These are phyloP conservation scores for Eutrema heterophyllum DNA, from an alignment of 345 rosid genomes.

Conservation along the genomic window DNA sequence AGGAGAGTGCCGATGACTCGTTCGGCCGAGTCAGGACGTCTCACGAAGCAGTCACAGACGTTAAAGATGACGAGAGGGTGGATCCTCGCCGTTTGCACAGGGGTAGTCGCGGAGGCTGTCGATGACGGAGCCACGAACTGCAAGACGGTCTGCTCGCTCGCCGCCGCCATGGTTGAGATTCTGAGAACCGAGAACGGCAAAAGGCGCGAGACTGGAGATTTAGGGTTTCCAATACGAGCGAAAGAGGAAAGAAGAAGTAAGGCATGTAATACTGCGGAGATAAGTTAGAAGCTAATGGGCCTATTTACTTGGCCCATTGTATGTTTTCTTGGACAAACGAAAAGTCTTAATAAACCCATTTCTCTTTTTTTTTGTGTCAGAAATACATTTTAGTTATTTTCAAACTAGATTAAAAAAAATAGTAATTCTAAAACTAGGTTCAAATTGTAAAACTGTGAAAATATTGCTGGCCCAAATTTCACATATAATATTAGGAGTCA, in stretches of 20 bases:
- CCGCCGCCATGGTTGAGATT: slow-evolving; percentile 57
- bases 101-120: background rate
- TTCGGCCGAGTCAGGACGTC: slow-evolving; percentile 91
- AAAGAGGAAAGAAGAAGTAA: background rate
- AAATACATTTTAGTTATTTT: background rate
- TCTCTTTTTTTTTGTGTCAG: no score
- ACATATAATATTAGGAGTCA: no score
- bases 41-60: slow-evolving; percentile 88
- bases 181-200: slow-evolving; percentile 1
- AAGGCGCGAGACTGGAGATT: slow-evolving; percentile 12
- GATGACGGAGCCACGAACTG: slow-evolving; percentile 51
- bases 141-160: slow-evolving; percentile 61
- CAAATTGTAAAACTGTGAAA: no score
- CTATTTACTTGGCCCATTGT: background rate
- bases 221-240: slow-evolving; percentile 33
- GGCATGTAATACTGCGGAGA: background rate
- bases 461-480: no score
- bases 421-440: no score
- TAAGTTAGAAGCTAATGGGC: slow-evolving; percentile 11
- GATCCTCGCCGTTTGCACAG: slow-evolving; percentile 55
- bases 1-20: slow-evolving; percentile 97
- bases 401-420: no score
- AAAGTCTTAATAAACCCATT: no score
- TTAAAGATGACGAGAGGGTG: slow-evolving; percentile 91
- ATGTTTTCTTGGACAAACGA: no score